Base-by-base conservation (phyloP, 257 asterid species). In the Mentha longifolia region DNA sequence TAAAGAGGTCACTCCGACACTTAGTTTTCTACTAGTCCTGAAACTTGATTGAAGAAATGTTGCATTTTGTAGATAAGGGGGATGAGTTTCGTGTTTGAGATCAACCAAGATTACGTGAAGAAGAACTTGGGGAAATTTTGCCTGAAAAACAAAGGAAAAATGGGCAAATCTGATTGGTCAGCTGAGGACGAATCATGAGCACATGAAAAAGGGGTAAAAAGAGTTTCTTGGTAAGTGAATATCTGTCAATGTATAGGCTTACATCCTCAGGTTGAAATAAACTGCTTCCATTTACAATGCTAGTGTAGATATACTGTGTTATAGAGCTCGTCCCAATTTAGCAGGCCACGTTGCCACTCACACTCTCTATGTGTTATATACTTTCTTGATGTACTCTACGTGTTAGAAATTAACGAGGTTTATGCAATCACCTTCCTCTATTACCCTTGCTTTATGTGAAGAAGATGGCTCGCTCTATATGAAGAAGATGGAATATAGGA, bases 31-130 rank as follows among this genome's bases (percentile, higher is more conserved):
- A 12, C 37, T 9, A 4, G 31, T 33, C 43, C 15, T 2, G 47
- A 41, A 57, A 59, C 19, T 54, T 31, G 71, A 51, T 41, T 16
- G 8, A 15, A 50, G 43, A 67, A 72, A 50, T 63, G 59, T 64
- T 69, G 61, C 37, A 15, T 56, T 35, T 73, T 80, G 84, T 80
- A 91, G 91, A 86, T 93, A 72, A 83, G 78, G 80, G 95, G 88
- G 68, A 90, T 85, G 97, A 76, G 89, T 68, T 88, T 93, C 73
- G 82, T 85, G 86, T 89, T 89, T 39, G 95, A 87, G 79, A 82
- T 83, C 72, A 89, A 89, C 80, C 83, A 79, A 69, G 83, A 78
- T 54, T 82, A 81, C 71, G 88, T 84, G 71, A 81, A 61, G 85
- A 82, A 80, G 80, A 80, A 83, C 82, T 62, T 79, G 79, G 77